Percentiles rank a stretch among this genome's conserved stretches.
phyloP scores from a whole-genome alignment of 495 filamentous ascomycete species.

The Daldinia vernicosa region DNA sequence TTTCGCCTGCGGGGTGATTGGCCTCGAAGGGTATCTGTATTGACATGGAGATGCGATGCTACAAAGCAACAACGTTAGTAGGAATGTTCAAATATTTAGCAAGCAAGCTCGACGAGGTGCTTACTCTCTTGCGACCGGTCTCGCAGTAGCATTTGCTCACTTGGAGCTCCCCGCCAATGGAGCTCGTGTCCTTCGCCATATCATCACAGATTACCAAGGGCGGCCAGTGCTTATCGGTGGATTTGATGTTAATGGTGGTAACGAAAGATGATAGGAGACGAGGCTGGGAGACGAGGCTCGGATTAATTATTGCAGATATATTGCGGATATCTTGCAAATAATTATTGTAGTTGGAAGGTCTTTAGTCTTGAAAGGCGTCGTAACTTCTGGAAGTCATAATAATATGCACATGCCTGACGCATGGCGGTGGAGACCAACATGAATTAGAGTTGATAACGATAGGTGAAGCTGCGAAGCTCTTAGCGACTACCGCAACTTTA shows the following conservation, averaged over 20 bases:
- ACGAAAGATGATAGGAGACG: background rate
- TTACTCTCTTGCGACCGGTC: conserved; percentile 44
- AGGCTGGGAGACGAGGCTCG: background rate
- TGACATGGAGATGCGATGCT: conserved; percentile 31
- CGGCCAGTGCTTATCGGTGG: background rate
- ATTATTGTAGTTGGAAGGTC: background rate
- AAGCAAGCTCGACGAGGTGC: conserved; percentile 1
- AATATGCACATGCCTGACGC: conserved; percentile 1
- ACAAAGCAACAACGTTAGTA: conserved; percentile 20
- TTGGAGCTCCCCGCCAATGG: conserved; percentile 32
- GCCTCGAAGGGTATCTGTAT: conserved; percentile 37
- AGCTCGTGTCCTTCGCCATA: conserved; percentile 31
- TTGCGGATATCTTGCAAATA: no score
- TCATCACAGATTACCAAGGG: conserved; percentile 16
- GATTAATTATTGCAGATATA: no score
- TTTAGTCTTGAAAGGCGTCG: background rate
- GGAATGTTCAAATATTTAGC: background rate
- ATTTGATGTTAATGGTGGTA: background rate
- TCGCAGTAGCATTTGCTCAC: conserved; percentile 39
- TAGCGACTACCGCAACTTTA: conserved; percentile 6
- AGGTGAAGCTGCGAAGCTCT: conserved; percentile 21
- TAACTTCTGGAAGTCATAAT: conserved; percentile 5
- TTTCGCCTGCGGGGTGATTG: conserved; percentile 3
- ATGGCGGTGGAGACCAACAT: background rate
- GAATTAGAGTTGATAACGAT: conserved; percentile 19